phyloP scores from a whole-genome alignment of 352 stramenopile genomes.

The Phytophthora boehmeriae region DNA sequence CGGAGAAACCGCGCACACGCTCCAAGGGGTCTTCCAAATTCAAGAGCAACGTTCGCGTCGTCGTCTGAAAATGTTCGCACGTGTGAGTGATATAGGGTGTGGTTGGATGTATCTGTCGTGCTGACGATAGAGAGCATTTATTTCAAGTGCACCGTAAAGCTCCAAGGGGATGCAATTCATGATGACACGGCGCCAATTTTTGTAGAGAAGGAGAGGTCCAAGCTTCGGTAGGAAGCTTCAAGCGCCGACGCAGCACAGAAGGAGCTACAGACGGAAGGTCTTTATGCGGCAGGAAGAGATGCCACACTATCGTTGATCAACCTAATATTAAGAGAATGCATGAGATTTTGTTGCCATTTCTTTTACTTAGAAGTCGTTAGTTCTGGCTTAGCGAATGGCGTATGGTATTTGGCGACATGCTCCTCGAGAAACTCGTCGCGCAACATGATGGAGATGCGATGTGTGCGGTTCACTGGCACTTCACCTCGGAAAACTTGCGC shows the following conservation, averaged over 20 bases:
- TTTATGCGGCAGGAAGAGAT: conserved; percentile 23
- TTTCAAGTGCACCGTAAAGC: not conserved
- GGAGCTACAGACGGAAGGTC: conserved; percentile 19
- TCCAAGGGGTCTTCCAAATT: conserved; percentile 62
- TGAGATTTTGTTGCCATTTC: conserved; percentile 13
- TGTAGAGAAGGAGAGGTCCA: not conserved
- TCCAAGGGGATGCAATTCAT: conserved; percentile 11
- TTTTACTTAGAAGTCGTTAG: conserved; percentile 12
- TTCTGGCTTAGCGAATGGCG: conserved; percentile 31
- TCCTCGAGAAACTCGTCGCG: conserved; percentile 67
- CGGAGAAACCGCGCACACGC: conserved; percentile 54
- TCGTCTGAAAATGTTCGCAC: conserved; percentile 20
- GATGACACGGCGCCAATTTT: not conserved
- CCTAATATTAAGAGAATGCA: conserved; percentile 41
- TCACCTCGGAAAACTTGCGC: conserved; percentile 59
- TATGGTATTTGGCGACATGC: conserved; percentile 44
- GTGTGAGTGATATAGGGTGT: conserved; percentile 3
- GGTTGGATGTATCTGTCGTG: conserved; percentile 15
- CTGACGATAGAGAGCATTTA: conserved; percentile 34
- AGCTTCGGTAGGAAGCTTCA: not conserved
- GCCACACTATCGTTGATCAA: conserved; percentile 23
- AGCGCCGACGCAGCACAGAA: not conserved
- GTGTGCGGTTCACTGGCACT: conserved; percentile 68
- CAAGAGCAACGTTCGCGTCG: conserved; percentile 72
- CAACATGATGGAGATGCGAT: conserved; percentile 86